Evolutionary conservation across 2,329 filamentous ascomycete species (phyloP), one percentile per base, ranked within the genome.

Genomic region (Penicillium carneum): DNA sequence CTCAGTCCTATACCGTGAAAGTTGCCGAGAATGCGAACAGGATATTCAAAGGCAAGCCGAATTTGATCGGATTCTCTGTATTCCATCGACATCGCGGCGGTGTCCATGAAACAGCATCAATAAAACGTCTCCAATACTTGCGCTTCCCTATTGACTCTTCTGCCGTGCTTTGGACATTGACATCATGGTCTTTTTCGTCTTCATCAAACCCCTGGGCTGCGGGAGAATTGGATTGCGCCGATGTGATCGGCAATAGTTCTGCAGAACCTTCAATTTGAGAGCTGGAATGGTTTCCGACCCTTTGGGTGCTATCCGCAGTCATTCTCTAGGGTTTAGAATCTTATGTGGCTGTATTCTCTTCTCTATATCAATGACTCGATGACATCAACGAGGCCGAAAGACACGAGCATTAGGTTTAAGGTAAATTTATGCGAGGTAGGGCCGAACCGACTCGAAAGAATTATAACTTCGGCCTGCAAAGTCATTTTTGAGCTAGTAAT

Each of bases 81-180:
- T 92, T 83, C 79, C 88, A 93, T 47, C 90, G 86, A 73, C 89
- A 90, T 66, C 84, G 82, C 54, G 82, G 81, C 0, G 90, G 90
- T 38, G 85, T 87, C 83, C 85, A 91, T 38, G 79, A 80, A 16
- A 88, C 51, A 2, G 78, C 59, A 57, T 66, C 31, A 16, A 66
- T 2, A 29, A 59, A 18, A n/a, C 26, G 20, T 29, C 4, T 48
- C 38, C 42, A 52, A 49, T 31, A 20, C 7, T 14, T 29, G 18
- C 5, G 9, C 3, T 31, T 52, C 2, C 11, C 31, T n/a, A 7
- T 18, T 26, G 55, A 6, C 4, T 53, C 47, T 31, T 39, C 55
- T 31, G 48, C 14, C n/a, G 43, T 16, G 33, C 43, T 53, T 38
- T 39, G 23, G 7, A 58, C n/a, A 33, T 51, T 57, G 39, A n/a